These are phyloP conservation scores for Wickerhamomyces chaumierensis DNA, from an alignment of 805 yeast species.

Conservation along the genomic window DNA sequence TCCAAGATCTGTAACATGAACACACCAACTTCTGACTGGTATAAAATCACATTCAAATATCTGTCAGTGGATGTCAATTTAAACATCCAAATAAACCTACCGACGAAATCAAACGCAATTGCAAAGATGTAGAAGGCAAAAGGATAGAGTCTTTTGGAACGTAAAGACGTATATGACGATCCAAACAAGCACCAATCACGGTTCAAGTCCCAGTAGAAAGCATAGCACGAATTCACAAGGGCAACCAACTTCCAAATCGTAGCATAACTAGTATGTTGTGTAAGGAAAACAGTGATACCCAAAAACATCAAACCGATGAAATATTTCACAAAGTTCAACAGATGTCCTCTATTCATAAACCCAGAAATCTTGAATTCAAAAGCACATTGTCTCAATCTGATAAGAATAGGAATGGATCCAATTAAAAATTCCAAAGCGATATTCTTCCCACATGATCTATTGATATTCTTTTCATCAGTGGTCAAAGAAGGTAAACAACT, in stretches of 20 bases:
- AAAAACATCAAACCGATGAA: conserved; percentile 49
- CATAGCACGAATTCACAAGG: conserved; percentile 59
- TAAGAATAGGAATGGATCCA: conserved; percentile 48
- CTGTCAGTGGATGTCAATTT: conserved; percentile 28
- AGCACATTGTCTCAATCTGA: conserved; percentile 76
- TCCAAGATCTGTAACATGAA: conserved; percentile 66
- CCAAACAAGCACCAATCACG: conserved; percentile 76
- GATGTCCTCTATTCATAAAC: conserved; percentile 31
- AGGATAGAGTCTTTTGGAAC: conserved; percentile 6
- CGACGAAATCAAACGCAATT: conserved; percentile 44
- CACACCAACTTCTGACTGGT: conserved; percentile 39
- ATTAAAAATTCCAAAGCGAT: conserved; percentile 24
- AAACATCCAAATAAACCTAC: conserved; percentile 72
- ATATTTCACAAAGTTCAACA: conserved; percentile 70
- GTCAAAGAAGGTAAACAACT: conserved; percentile 22
- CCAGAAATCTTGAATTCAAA: conserved; percentile 44
- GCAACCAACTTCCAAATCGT: conserved; percentile 27
- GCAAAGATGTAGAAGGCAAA: conserved; percentile 40
- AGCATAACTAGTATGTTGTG: conserved; percentile 7
- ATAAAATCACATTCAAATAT: conserved; percentile 9
- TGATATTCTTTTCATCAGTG: conserved; percentile 12
- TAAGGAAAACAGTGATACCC: conserved; percentile 20
- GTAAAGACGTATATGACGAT: conserved; percentile 1
- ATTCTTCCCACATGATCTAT: conserved; percentile 24
- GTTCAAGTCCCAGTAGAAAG: conserved; percentile 81